Conservation (phyloP, 2,329 filamentous ascomycete species). For the Torrubiella hemipterigena region DNA sequence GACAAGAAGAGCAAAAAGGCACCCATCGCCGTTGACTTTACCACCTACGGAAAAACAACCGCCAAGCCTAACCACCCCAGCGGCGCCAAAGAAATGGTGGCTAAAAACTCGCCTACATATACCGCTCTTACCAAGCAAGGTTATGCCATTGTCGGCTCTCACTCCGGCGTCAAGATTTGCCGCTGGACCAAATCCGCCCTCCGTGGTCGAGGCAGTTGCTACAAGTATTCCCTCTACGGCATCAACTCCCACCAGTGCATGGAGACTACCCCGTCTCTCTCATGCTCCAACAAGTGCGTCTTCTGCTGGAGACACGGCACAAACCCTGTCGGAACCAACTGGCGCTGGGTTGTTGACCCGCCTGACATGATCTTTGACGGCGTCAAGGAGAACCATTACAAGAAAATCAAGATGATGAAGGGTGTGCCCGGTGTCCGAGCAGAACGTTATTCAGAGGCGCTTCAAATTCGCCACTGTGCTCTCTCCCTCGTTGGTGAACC, state of each 20-base stretch:
- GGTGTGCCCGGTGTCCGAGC: conserved; percentile 87
- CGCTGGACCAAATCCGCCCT: conserved; percentile 97
- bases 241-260: conserved; percentile 96
- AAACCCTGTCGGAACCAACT: conserved; percentile 91
- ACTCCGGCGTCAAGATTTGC: conserved; percentile 95
- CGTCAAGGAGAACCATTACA: conserved; percentile 84
- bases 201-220: conserved; percentile 86
- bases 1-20: conserved; percentile 17
- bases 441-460: conserved; percentile 84
- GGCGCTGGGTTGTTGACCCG: conserved; percentile 91
- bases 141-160: conserved; percentile 87
- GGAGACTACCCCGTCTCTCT: conserved; percentile 92
- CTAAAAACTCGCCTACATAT: conserved; percentile 79
- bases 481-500: conserved; percentile 88
- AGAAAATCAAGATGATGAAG: conserved; percentile 95
- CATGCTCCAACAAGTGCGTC: conserved; percentile 96
- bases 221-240: conserved; percentile 96
- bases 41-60: conserved; percentile 54
- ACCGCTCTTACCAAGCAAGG: conserved; percentile 87
- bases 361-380: conserved; percentile 83
- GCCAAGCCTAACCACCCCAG: conserved; percentile 26
- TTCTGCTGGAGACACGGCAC: conserved; percentile 99
- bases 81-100: conserved; percentile 84
- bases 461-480: conserved; percentile 88
- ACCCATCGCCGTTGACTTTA: conserved; percentile 77